A percentile compares a stretch with the other conserved stretches of the same genome.
These are phyloP conservation scores for Amylocarpus encephaloides DNA, from an alignment of 2,329 filamentous ascomycete species.

Conservation along the genomic window DNA sequence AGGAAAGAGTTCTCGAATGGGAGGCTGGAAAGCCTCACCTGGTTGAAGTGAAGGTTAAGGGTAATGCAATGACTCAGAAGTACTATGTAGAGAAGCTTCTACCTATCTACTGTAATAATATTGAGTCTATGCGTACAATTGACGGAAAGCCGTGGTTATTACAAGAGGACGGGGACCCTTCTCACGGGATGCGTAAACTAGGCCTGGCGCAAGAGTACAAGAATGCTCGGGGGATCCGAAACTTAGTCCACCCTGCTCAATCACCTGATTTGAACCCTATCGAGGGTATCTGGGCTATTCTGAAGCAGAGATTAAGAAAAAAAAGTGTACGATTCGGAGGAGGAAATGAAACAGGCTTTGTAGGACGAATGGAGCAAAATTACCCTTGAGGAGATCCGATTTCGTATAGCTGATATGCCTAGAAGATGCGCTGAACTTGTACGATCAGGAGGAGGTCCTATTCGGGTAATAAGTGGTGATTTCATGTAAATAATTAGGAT, in stretches of 20 bases:
- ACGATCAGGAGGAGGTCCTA: neutral
- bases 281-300: too few species aligned
- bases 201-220: conserved; percentile 10
- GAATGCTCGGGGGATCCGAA: conserved; percentile 1
- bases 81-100: too few species aligned
- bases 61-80: too few species aligned
- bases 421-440: neutral
- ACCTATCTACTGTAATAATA: too few species aligned
- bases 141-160: conserved; percentile 13
- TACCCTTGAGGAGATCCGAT: neutral
- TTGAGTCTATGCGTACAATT: too few species aligned
- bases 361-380: neutral
- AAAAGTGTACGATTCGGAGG: conserved; percentile 11
- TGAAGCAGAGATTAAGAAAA: conserved; percentile 6
- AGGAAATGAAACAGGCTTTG: conserved; percentile 8
- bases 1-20: neutral
- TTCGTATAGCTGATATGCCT: neutral
- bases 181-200: conserved; percentile 12
- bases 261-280: conserved; percentile 11
- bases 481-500: neutral
- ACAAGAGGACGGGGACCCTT: conserved; percentile 9
- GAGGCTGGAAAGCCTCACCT: neutral
- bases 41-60: neutral
- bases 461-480: neutral
- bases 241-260: conserved; percentile 5